Conservation (phyloP, 257 asterid genomes). For the Jacaranda copaia region DNA sequence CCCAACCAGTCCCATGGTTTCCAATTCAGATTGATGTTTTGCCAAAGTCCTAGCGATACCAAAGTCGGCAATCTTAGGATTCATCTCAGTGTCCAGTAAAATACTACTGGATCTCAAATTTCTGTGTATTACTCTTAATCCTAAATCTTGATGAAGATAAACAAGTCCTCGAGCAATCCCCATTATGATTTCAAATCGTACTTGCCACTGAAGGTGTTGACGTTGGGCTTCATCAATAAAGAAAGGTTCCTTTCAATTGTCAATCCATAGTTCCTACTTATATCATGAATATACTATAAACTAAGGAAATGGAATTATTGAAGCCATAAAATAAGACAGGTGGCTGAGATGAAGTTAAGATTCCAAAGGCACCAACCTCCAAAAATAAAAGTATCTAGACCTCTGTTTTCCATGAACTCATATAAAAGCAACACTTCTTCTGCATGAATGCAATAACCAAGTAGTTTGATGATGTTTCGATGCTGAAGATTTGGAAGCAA, state of each 20-base stretch:
- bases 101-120: background rate
- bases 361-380: background rate
- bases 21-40: background rate
- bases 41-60: too few species aligned
- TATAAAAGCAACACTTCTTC: slow-evolving; percentile 10
- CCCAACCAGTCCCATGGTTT: background rate
- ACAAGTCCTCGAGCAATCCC: too few species aligned
- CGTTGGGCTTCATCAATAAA: too few species aligned
- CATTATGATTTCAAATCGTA: too few species aligned
- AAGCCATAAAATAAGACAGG: background rate
- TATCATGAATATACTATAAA: background rate
- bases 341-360: background rate
- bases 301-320: background rate
- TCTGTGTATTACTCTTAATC: too few species aligned
- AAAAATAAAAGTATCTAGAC: slow-evolving; percentile 11
- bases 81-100: slow-evolving; percentile 23
- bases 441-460: slow-evolving; percentile 8
- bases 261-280: too few species aligned
- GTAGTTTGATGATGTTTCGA: slow-evolving; percentile 21
- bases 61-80: background rate
- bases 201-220: too few species aligned
- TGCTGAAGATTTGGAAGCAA: background rate
- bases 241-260: background rate
- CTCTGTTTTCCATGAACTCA: slow-evolving; percentile 29
- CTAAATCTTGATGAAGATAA: too few species aligned